Percentiles rank a stretch among this genome's conserved stretches.
Evolutionary conservation across 2,329 filamentous ascomycete species (phyloP).

Genomic region (Catunica adiposa): DNA sequence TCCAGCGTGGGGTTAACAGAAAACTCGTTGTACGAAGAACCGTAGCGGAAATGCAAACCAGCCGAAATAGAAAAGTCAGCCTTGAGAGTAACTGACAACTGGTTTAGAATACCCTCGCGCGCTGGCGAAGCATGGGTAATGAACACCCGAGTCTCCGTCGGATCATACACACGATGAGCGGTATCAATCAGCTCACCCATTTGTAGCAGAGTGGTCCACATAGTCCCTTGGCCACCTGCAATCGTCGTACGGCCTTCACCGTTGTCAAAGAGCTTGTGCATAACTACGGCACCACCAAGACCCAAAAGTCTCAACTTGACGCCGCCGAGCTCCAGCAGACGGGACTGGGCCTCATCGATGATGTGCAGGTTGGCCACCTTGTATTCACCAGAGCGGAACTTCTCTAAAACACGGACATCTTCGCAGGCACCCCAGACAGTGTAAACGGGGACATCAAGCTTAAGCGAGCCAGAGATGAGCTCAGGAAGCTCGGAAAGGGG

Average conservation of each 20-base stretch:
- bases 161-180: constrained; percentile 94
- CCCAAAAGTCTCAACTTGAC: constrained; percentile 91
- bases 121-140: constrained; percentile 94
- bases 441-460: constrained; percentile 90
- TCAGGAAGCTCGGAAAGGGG: constrained; percentile 84
- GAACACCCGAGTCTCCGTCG: constrained; percentile 90
- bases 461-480: constrained; percentile 75
- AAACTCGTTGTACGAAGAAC: constrained; percentile 99
- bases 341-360: constrained; percentile 93
- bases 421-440: constrained; percentile 98
- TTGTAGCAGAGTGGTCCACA: constrained; percentile 97
- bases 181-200: constrained; percentile 98
- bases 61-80: constrained; percentile 97
- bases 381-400: constrained; percentile 94
- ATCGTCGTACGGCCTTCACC: constrained; percentile 96
- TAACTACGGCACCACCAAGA: constrained; percentile 88
- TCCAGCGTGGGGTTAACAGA: constrained; percentile 96
- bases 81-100: constrained; percentile 92
- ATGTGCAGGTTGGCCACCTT: constrained; percentile 96
- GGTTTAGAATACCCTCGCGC: constrained; percentile 89
- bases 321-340: constrained; percentile 83
- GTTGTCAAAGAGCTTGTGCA: constrained; percentile 99
- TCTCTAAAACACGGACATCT: constrained; percentile 92
- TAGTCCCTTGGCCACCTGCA: constrained; percentile 92
- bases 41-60: constrained; percentile 93